Conservation (phyloP, 2,329 filamentous ascomycete species). For the Trichoderma koningii region DNA sequence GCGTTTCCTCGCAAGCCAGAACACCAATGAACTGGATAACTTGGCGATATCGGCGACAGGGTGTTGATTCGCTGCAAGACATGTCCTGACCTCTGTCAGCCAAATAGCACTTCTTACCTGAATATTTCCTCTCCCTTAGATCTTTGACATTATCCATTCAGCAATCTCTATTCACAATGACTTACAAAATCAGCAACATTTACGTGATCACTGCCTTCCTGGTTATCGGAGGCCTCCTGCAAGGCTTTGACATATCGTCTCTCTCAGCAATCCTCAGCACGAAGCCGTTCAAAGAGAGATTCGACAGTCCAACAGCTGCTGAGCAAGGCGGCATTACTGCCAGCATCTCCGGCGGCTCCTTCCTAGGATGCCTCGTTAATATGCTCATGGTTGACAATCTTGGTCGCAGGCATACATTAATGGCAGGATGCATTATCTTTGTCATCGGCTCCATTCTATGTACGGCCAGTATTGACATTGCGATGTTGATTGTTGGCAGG, state of each 20-base stretch:
- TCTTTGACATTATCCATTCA: neutral
- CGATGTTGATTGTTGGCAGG: constrained; percentile 20
- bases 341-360: constrained; percentile 13
- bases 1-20: no score
- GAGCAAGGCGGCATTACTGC: constrained; percentile 17
- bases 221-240: constrained; percentile 10
- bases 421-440: constrained; percentile 6
- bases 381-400: constrained; percentile 9
- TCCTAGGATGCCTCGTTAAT: constrained; percentile 15
- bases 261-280: constrained; percentile 10
- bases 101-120: no score
- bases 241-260: constrained; percentile 20
- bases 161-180: neutral
- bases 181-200: constrained; percentile 1
- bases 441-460: constrained; percentile 9
- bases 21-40: no score
- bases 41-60: neutral
- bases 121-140: no score
- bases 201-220: constrained; percentile 14
- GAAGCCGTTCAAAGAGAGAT: constrained; percentile 7
- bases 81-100: no score
- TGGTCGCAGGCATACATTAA: constrained; percentile 8
- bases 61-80: neutral
- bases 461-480: constrained; percentile 13
- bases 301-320: constrained; percentile 16